Evolutionary conservation across 2,329 filamentous ascomycete genomes (phyloP).

Genomic region (Lachnum nothofagi): DNA sequence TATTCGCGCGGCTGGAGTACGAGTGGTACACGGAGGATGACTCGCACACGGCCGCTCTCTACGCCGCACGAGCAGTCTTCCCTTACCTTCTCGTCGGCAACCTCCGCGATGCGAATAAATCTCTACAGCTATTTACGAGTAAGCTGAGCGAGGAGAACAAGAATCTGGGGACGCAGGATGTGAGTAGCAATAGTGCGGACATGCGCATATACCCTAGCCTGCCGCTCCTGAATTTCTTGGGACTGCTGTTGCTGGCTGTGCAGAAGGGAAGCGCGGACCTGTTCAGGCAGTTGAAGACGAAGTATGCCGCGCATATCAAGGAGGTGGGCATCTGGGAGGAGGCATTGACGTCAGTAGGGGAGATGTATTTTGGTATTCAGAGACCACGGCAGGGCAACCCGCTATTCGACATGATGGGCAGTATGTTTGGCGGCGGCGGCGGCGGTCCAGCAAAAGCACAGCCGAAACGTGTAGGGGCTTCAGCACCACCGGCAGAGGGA

Average conservation of each 20-base stretch:
- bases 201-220: slow-evolving; percentile 80
- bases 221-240: slow-evolving; percentile 92
- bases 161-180: slow-evolving; percentile 69
- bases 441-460: slow-evolving; percentile 39
- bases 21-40: slow-evolving; percentile 89
- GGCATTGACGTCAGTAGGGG: slow-evolving; percentile 77
- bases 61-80: slow-evolving; percentile 79
- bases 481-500: slow-evolving; percentile 52
- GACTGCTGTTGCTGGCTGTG: slow-evolving; percentile 74
- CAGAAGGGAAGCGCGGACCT: slow-evolving; percentile 72
- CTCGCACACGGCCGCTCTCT: slow-evolving; percentile 78
- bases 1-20: slow-evolving; percentile 80
- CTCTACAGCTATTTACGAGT: slow-evolving; percentile 70
- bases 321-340: slow-evolving; percentile 77
- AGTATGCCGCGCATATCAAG: slow-evolving; percentile 73
- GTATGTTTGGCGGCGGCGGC: slow-evolving; percentile 76
- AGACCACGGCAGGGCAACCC: slow-evolving; percentile 87
- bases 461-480: slow-evolving; percentile 34
- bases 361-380: slow-evolving; percentile 94
- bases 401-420: slow-evolving; percentile 96
- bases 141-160: slow-evolving; percentile 53
- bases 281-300: slow-evolving; percentile 74
- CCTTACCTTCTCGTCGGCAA: slow-evolving; percentile 90
- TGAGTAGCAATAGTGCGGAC: slow-evolving; percentile 69
- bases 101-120: slow-evolving; percentile 78